Base-by-base conservation (phyloP, 208 protist genomes). In the Borovskyia barvae region DNA sequence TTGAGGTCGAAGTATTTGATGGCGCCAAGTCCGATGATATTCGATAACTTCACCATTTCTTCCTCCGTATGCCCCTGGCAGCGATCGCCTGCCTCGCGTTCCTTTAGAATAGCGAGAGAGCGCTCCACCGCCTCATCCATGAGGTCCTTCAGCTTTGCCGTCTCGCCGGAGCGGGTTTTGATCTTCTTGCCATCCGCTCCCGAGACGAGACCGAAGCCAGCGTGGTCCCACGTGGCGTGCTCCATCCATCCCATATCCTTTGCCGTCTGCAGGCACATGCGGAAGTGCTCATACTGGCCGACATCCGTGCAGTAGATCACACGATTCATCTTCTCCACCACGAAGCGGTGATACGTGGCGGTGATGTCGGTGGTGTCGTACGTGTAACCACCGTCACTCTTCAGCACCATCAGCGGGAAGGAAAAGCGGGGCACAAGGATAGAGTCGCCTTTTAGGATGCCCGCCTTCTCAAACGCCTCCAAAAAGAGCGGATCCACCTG, bases 1-100 rank as follows among this genome's bases (percentile, higher is more conserved):
- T 94, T 93, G 20, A 99, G 84, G 74, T 99, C 98, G 60, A 92
- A 97, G 84, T 99, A 99, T 79, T 98, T 99, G 62, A 99, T 77
- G 25, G 97, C 93, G 45, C 91, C 93, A 52, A 98, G 77, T 14
- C 97, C 97, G 35, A 99, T 89, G 28, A 88, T 82, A 54, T 96
- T 80, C 30, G 93, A 74, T 12, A 97, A 88, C 15, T 58, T 39
- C 47, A 64, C 57, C 75, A 94, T 90, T 43, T 93, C 85, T 50
- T 93, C 89, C 57, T 92, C 81, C 11, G 72, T 76, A 71, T 92
- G 77, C 33, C 85, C 88, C 68, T 95, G 84, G 17, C 74, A 71
- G 22, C 82, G 77, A 40, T 94, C 86, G 56, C 77, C 61, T 20
- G 50, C 55, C 68, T 96, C 90, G 41, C 87, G 87, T 60, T 91